A percentile compares a stretch with the other conserved stretches of the same genome.
Conservation (phyloP, 2,329 filamentous ascomycete genomes). For the Cladorrhinum sp. region DNA sequence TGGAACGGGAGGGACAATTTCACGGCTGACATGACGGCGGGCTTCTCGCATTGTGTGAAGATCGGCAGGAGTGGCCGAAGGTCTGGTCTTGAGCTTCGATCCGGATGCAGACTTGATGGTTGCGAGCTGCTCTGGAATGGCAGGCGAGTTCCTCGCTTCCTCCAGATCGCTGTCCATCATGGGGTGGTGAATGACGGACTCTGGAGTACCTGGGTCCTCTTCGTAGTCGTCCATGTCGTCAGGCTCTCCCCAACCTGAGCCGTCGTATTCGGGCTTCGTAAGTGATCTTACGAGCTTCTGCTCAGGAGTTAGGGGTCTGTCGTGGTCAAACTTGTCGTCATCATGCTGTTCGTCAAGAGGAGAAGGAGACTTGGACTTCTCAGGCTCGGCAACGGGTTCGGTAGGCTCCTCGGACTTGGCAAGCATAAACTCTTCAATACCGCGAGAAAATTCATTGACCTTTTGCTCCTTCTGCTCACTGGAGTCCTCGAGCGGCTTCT, state of each 20-base stretch:
- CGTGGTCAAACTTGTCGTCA: neutral
- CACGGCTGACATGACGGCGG: conserved; percentile 78
- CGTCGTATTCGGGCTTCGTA: conserved; percentile 62
- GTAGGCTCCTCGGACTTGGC: conserved; percentile 39
- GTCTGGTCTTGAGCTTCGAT: conserved; percentile 81
- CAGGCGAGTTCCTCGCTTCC: conserved; percentile 52
- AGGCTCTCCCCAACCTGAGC: conserved; percentile 58
- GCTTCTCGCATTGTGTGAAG: conserved; percentile 80
- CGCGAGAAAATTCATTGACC: conserved; percentile 37
- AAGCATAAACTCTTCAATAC: conserved; percentile 47
- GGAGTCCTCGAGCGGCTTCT: conserved; percentile 36
- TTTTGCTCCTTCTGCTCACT: conserved; percentile 12
- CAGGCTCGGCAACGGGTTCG: conserved; percentile 34
- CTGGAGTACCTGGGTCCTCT: conserved; percentile 70
- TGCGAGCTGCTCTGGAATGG: conserved; percentile 75
- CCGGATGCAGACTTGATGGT: conserved; percentile 82
- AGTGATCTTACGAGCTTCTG: conserved; percentile 36
- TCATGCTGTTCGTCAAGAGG: conserved; percentile 31
- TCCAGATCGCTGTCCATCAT: conserved; percentile 47
- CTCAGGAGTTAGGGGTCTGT: conserved; percentile 49
- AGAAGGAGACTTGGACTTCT: conserved; percentile 38
- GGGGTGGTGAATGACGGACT: conserved; percentile 84
- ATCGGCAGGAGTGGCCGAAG: conserved; percentile 84
- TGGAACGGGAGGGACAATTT: conserved; percentile 59
- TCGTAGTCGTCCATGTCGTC: conserved; percentile 54